Evolutionary conservation across 306 rosid genomes (phyloP).

Genomic region (Dalbergia cochinchinensis): DNA sequence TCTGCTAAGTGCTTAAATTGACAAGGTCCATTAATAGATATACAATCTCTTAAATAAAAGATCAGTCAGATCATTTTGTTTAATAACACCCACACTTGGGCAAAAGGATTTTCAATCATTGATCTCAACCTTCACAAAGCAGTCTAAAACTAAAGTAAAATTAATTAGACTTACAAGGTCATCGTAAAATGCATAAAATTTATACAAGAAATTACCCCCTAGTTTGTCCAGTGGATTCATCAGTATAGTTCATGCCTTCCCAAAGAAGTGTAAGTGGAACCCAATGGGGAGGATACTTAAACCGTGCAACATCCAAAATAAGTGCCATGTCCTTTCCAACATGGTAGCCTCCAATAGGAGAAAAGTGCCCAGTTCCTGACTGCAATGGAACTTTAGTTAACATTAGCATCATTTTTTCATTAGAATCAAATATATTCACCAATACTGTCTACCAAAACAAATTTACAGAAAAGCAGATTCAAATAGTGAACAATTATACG

Average conservation of each 20-base stretch:
- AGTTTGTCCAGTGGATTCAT: conserved; percentile 64
- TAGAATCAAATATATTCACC: conserved; percentile 8
- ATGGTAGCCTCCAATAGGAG: conserved; percentile 97
- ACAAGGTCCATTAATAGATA: neutral
- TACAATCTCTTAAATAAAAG: neutral
- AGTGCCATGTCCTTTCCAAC: conserved; percentile 86
- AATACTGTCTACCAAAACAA: neutral
- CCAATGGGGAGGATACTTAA: conserved; percentile 99
- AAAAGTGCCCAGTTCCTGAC: conserved; percentile 97
- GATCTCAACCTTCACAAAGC: conserved; percentile 25
- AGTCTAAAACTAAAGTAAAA: neutral
- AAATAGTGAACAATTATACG: neutral
- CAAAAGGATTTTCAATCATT: neutral
- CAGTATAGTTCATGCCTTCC: conserved; percentile 87
- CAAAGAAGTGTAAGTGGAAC: conserved; percentile 82
- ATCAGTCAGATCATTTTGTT: neutral
- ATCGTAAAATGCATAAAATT: conserved; percentile 31
- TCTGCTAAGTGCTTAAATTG: conserved; percentile 31
- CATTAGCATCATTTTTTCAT: conserved; percentile 28
- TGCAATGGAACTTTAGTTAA: conserved; percentile 47
- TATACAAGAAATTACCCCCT: conserved; percentile 70
- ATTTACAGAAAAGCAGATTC: conserved; percentile 15
- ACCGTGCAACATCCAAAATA: conserved; percentile 94
- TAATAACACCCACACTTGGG: conserved; percentile 17
- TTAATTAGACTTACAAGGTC: conserved; percentile 19